Evolutionary conservation across 192 early-diverging fungal genomes (phyloP), one percentile per base, ranked within the genome.

Genomic region (Coemansia sp.): DNA sequence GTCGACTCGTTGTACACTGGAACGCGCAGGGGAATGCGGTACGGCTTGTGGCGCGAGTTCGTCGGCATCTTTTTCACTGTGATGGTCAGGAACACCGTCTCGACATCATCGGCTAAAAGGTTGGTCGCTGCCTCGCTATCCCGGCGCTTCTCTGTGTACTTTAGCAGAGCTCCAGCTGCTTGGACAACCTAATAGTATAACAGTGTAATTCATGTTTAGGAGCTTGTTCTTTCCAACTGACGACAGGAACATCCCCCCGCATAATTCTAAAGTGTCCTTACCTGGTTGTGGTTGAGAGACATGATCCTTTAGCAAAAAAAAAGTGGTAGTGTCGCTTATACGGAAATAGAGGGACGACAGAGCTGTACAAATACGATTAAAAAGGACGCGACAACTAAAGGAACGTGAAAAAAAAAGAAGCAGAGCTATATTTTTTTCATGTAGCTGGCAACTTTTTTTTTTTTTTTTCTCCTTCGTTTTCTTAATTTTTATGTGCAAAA

Each of bases 41-140:
- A 80, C 33, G 94, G 93, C 78, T 90, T 92, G 57, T 89, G 75
- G 50, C 78, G 88, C 58, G 65, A 58, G 53, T 72, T 85, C 41
- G 87, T 79, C 3, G 90, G 87, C 71, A 92, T 82, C 80, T 86
- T 89, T 83, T 92, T 93, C 58, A 89, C 87, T 27, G 88, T 81
- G 29, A 95, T 72, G 16, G 91, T 78, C 64, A 94, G 68, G 70
- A 87, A 89, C 20, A 93, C 83, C 34, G 40, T 18, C 70, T 92
- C 75, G 43, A 71, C 75, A 11, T 83, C 78, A 38, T 88, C 88
- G 13, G 78, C 74, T 29, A 90, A 80, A 72, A 90, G 74, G 33
- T 85, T 79, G 52, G 75, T 80, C 39, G 70, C 69, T n/a, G 79
- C 69, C 49, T 87, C 81, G 39, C 57, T 70, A 22, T 71, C 62